Percentiles rank a stretch among this genome's conserved stretches.
Conservation (phyloP, 1,139 yeast genomes). For the Taphrina betulina region DNA sequence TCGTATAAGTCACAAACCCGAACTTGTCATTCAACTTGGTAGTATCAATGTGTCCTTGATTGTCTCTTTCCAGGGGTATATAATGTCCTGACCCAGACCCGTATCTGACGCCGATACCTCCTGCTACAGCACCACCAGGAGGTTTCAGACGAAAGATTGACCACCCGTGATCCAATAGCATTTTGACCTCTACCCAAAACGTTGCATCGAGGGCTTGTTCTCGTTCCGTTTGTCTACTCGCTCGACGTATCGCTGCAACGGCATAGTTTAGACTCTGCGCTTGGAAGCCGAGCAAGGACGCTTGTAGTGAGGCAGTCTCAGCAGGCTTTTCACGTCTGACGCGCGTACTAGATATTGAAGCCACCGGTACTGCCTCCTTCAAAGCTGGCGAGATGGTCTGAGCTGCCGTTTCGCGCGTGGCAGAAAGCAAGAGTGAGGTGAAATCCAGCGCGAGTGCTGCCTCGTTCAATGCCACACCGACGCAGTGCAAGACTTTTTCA, state of each 20-base stretch:
- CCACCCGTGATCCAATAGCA: slow-evolving; percentile 13
- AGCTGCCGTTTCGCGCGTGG: slow-evolving; percentile 79
- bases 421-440: slow-evolving; percentile 76
- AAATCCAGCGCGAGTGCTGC: slow-evolving; percentile 85
- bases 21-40: slow-evolving; percentile 5
- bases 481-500: slow-evolving; percentile 52
- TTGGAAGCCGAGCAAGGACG: slow-evolving; percentile 79
- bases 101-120: slow-evolving; percentile 16
- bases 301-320: slow-evolving; percentile 42
- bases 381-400: slow-evolving; percentile 88
- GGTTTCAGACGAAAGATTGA: slow-evolving; percentile 2
- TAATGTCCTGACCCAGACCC: slow-evolving; percentile 13
- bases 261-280: slow-evolving; percentile 64
- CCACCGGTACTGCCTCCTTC: slow-evolving; percentile 71
- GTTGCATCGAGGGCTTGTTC: slow-evolving; percentile 10
- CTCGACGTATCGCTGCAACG: slow-evolving; percentile 43
- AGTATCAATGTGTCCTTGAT: slow-evolving; percentile 13
- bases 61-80: slow-evolving; percentile 4
- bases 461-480: slow-evolving; percentile 76
- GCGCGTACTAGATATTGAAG: slow-evolving; percentile 52
- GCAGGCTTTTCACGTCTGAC: slow-evolving; percentile 43
- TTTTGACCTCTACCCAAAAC: slow-evolving; percentile 10
- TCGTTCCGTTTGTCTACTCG: not conserved
- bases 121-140: not conserved
- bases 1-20: not conserved